Evolutionary conservation across 2,329 filamentous ascomycete species (phyloP).

Genomic region (Fusarium acutatum): DNA sequence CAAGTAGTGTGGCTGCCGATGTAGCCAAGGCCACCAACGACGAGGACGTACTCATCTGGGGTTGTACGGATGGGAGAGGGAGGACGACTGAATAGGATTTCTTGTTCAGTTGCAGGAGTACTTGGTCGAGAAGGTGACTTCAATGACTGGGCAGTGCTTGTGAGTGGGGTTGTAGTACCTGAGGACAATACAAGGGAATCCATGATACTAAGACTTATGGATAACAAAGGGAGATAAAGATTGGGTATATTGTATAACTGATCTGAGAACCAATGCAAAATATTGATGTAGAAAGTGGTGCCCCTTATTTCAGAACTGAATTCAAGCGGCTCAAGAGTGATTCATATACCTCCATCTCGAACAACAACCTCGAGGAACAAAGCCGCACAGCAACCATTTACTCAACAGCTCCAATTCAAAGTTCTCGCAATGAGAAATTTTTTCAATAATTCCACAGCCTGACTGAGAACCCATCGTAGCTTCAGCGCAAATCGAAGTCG

Average conservation of each 20-base stretch:
- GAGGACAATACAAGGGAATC: background rate
- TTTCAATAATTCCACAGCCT: background rate
- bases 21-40: constrained; percentile 5
- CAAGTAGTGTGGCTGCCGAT: constrained; percentile 2
- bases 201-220: background rate
- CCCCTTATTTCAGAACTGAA: background rate
- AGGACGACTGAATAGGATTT: background rate
- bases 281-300: background rate
- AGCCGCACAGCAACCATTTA: background rate
- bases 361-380: background rate
- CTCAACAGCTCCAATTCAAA: background rate
- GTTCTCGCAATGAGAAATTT: background rate
- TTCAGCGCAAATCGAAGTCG: background rate
- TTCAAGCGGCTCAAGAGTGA: background rate
- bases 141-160: background rate
- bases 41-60: background rate
- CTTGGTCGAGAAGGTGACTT: background rate
- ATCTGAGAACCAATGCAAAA: accelerated
- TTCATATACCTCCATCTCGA: background rate
- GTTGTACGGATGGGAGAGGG: background rate
- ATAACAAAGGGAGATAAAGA: background rate
- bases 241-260: background rate
- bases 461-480: background rate
- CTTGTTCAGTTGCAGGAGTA: background rate
- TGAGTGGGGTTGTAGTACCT: background rate